Percentiles rank a stretch among this genome's conserved stretches.
Conservation (phyloP, 805 yeast species). For the Cyberlindnera amylophila region DNA sequence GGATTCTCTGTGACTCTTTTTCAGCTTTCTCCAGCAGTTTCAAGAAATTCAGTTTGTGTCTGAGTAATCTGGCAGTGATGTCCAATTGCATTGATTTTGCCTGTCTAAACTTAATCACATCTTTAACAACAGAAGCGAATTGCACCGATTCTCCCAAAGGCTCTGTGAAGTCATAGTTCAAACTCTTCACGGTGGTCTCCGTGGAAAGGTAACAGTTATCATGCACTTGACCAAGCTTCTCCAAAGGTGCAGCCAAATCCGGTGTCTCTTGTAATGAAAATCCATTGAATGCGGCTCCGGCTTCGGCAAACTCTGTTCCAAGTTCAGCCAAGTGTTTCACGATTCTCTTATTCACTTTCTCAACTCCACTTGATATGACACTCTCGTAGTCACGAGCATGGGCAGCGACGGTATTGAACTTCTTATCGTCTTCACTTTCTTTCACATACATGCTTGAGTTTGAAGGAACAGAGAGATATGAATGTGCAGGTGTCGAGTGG, state of each 20-base stretch:
- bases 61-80: slow-evolving; percentile 37
- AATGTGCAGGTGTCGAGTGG: slow-evolving; percentile 53
- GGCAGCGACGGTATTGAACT: slow-evolving; percentile 39
- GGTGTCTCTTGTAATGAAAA: slow-evolving; percentile 46
- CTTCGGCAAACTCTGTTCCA: slow-evolving; percentile 62
- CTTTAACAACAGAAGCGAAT: slow-evolving; percentile 52
- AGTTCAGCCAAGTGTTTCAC: slow-evolving; percentile 48
- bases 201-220: slow-evolving; percentile 63
- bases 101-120: slow-evolving; percentile 50
- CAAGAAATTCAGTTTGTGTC: slow-evolving; percentile 31
- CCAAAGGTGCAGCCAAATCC: slow-evolving; percentile 51
- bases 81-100: slow-evolving; percentile 46
- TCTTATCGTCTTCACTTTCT: slow-evolving; percentile 34
- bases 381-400: slow-evolving; percentile 43
- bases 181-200: slow-evolving; percentile 44
- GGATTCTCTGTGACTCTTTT: slow-evolving; percentile 41
- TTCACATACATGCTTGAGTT: slow-evolving; percentile 26
- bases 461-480: slow-evolving; percentile 60
- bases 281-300: slow-evolving; percentile 65
- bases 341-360: slow-evolving; percentile 53
- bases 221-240: slow-evolving; percentile 79
- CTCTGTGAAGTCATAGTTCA: slow-evolving; percentile 59
- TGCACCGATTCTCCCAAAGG: slow-evolving; percentile 72
- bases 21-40: slow-evolving; percentile 39
- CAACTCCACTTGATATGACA: slow-evolving; percentile 45